These are phyloP conservation scores for Cutaneotrichosporon spelunceum DNA, from an alignment of 1,284 basidiomycete species.

Conservation along the genomic window DNA sequence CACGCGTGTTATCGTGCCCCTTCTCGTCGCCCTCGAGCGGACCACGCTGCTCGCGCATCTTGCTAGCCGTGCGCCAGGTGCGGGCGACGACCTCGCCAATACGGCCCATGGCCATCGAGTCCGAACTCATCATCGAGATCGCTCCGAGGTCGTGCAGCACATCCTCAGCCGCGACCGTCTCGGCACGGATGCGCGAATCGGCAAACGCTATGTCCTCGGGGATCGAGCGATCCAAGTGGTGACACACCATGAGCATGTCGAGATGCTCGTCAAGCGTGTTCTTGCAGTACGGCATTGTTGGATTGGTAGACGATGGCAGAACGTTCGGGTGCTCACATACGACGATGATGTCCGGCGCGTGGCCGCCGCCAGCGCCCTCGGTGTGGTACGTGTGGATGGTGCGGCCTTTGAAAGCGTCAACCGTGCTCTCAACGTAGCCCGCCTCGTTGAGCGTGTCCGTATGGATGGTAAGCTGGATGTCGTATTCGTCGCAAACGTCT, in stretches of 20 bases:
- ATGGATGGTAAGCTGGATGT: slow-evolving; percentile 97
- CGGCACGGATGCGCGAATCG: slow-evolving; percentile 92
- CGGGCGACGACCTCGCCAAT: slow-evolving; percentile 91
- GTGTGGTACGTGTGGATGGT: slow-evolving; percentile 99
- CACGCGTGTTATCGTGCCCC: slow-evolving; percentile 83
- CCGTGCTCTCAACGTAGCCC: slow-evolving; percentile 69
- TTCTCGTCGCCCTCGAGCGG: slow-evolving; percentile 66
- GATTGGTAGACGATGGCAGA: slow-evolving; percentile 95
- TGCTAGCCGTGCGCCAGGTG: slow-evolving; percentile 96
- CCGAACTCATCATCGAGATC: slow-evolving; percentile 93
- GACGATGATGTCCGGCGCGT: slow-evolving; percentile 96
- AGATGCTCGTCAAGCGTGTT: slow-evolving; percentile 98
- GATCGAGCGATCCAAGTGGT: slow-evolving; percentile 83
- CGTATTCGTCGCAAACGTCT: slow-evolving; percentile 82
- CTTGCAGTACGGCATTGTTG: slow-evolving; percentile 83
- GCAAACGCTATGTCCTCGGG: slow-evolving; percentile 94
- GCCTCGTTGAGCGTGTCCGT: slow-evolving; percentile 95
- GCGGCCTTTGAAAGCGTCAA: slow-evolving; percentile 81
- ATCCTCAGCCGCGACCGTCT: slow-evolving; percentile 97
- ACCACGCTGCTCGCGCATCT: slow-evolving; percentile 79
- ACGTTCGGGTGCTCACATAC: slow-evolving; percentile 89
- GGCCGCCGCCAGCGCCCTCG: slow-evolving; percentile 92
- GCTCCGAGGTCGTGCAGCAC: slow-evolving; percentile 91
- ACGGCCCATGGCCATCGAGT: slow-evolving; percentile 96
- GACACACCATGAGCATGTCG: slow-evolving; percentile 94